Conservation (phyloP, 768 basidiomycete genomes). For the Chalciporus chontae region DNA sequence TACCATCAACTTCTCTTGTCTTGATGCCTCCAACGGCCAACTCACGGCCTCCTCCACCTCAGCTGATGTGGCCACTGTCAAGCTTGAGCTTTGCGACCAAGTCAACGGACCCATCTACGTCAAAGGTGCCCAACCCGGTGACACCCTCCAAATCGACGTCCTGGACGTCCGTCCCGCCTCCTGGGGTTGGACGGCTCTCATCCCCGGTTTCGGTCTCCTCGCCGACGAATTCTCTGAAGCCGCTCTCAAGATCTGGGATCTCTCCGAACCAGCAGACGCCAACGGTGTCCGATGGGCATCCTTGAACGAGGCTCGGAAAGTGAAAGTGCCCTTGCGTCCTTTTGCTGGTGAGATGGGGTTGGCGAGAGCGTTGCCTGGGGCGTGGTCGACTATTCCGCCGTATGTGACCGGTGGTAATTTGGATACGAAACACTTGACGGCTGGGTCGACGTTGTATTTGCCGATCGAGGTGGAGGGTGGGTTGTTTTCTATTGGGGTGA, state of each 20-base stretch:
- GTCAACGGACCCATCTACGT: conserved; percentile 60
- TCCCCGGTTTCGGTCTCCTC: conserved; percentile 59
- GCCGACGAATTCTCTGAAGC: conserved; percentile 52
- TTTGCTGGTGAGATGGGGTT: conserved; percentile 68
- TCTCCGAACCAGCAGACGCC: conserved; percentile 29
- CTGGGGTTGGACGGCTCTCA: conserved; percentile 62
- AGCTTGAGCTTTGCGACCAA: conserved; percentile 50
- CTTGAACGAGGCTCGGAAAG: conserved; percentile 45
- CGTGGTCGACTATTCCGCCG: conserved; percentile 61
- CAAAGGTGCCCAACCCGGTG: conserved; percentile 48
- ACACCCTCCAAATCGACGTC: conserved; percentile 59
- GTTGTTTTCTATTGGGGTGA: conserved; percentile 57
- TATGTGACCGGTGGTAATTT: conserved; percentile 60
- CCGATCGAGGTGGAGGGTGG: conserved; percentile 60
- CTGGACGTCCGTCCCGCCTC: conserved; percentile 48
- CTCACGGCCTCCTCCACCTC: conserved; percentile 42
- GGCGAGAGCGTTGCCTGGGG: conserved; percentile 45
- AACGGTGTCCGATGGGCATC: conserved; percentile 39
- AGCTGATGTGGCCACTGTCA: conserved; percentile 35
- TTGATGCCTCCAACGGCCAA: conserved; percentile 64
- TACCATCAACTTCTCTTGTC: conserved; percentile 53
- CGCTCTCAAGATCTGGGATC: conserved; percentile 52
- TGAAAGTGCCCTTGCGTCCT: conserved; percentile 50
- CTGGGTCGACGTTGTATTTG: conserved; percentile 55
- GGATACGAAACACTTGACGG: conserved; percentile 53